phyloP scores from a whole-genome alignment of 2,329 filamentous ascomycete genomes.

The Exophiala viscosa region DNA sequence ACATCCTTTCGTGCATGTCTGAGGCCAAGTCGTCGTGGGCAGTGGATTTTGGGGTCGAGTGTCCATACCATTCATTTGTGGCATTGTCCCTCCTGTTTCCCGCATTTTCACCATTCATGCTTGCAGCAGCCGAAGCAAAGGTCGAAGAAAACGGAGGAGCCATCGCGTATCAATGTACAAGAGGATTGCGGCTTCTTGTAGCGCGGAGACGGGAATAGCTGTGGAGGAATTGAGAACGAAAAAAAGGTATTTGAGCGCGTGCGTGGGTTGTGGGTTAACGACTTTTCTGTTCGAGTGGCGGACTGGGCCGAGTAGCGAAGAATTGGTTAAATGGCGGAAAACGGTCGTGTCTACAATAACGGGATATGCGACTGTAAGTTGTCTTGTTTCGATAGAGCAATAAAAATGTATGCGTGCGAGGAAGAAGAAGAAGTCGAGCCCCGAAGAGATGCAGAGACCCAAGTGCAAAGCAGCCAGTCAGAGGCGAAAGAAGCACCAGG shows the following conservation, averaged over 20 bases:
- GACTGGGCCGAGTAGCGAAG: constrained; percentile 1
- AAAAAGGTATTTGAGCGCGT: constrained; percentile 19
- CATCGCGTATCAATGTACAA: constrained; percentile 45
- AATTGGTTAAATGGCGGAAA: constrained; percentile 1
- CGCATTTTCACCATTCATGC: constrained; percentile 59
- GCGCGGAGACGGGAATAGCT: constrained; percentile 8
- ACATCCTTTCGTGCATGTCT: neutral
- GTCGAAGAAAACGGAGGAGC: constrained; percentile 74
- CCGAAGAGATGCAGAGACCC: neutral
- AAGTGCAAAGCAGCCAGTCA: constrained; percentile 4
- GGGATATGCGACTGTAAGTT: constrained; percentile 9
- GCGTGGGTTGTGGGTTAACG: constrained; percentile 4
- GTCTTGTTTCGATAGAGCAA: constrained; percentile 3
- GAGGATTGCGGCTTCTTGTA: neutral
- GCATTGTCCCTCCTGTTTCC: constrained; percentile 56
- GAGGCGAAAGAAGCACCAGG: neutral
- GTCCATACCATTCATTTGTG: constrained; percentile 69
- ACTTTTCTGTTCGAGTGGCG: constrained; percentile 1
- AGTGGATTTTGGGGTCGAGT: constrained; percentile 3
- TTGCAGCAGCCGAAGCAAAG: constrained; percentile 79
- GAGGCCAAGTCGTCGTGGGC: neutral
- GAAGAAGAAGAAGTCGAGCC: constrained; percentile 4
- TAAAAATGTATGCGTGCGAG: constrained; percentile 16
- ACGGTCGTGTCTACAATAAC: constrained; percentile 9
- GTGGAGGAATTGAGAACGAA: constrained; percentile 5